phyloP scores from a whole-genome alignment of 2,329 filamentous ascomycete species.

The Xylariales sp. region DNA sequence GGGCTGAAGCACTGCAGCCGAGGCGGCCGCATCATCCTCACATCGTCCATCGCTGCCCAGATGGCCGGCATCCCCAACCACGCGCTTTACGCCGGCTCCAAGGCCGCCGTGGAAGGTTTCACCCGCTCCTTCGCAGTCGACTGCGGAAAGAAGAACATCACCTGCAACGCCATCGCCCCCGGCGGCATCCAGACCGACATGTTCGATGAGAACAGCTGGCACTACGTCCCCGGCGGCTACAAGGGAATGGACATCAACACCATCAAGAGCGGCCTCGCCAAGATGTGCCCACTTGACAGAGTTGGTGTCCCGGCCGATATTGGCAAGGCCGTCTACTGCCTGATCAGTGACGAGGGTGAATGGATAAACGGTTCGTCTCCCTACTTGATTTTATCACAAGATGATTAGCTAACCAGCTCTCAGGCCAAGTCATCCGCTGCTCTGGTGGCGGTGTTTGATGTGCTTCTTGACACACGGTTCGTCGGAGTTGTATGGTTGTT shows the following conservation, averaged over 20 bases:
- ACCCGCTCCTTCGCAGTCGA: slow-evolving; percentile 68
- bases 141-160: slow-evolving; percentile 63
- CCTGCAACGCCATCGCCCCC: slow-evolving; percentile 68
- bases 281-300: slow-evolving; percentile 54
- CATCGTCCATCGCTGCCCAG: slow-evolving; percentile 64
- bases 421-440: slow-evolving; percentile 30
- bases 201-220: slow-evolving; percentile 67
- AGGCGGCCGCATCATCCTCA: slow-evolving; percentile 68
- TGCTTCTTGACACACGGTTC: neutral
- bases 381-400: neutral
- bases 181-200: slow-evolving; percentile 74
- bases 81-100: slow-evolving; percentile 66
- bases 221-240: slow-evolving; percentile 55
- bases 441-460: slow-evolving; percentile 27
- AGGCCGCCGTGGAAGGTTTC: slow-evolving; percentile 70
- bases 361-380: slow-evolving; percentile 57
- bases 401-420: neutral
- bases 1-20: slow-evolving; percentile 66
- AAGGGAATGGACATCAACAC: slow-evolving; percentile 45
- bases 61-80: slow-evolving; percentile 65
- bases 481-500: neutral
- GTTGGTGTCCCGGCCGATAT: slow-evolving; percentile 55
- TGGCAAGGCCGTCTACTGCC: slow-evolving; percentile 50
- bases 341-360: slow-evolving; percentile 54
- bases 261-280: slow-evolving; percentile 51